These are phyloP conservation scores for Linnemannia hyalina DNA, from an alignment of 192 early-diverging fungal genomes.

Conservation along the genomic window DNA sequence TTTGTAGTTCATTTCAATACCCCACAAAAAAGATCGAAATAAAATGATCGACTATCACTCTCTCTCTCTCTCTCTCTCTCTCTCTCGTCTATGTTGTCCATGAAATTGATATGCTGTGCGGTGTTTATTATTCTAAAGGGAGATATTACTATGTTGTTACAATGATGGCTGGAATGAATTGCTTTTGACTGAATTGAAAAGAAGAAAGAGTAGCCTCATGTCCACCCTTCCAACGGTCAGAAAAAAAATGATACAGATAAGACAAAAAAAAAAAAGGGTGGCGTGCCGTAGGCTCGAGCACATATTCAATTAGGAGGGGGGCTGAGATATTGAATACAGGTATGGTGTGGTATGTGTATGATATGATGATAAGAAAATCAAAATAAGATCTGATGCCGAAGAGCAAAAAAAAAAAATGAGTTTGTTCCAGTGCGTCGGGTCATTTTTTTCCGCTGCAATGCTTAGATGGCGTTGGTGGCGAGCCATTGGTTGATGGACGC, in stretches of 20 bases:
- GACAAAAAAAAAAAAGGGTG: background rate
- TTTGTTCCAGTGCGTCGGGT: background rate
- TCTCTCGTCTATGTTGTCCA: background rate
- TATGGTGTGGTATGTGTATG: background rate
- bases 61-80: background rate
- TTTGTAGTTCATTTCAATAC: background rate
- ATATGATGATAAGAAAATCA: too few species aligned
- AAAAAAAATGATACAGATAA: background rate
- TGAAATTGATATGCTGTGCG: too few species aligned
- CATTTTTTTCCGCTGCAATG: too few species aligned
- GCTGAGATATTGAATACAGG: background rate
- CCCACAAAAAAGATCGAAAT: slow-evolving; percentile 5
- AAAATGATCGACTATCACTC: slow-evolving; percentile 21
- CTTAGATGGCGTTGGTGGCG: slow-evolving; percentile 10
- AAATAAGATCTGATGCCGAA: too few species aligned
- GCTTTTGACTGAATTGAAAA: too few species aligned
- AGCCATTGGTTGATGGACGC: slow-evolving; percentile 44
- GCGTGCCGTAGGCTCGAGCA: background rate
- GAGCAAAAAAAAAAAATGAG: background rate
- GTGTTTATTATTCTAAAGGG: too few species aligned
- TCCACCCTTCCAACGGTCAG: too few species aligned
- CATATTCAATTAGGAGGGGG: background rate
- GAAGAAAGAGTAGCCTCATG: too few species aligned
- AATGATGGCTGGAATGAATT: too few species aligned
- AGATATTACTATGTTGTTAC: too few species aligned